These are phyloP conservation scores for Penicillium steckii DNA, from an alignment of 495 filamentous ascomycete species.

Conservation along the genomic window DNA sequence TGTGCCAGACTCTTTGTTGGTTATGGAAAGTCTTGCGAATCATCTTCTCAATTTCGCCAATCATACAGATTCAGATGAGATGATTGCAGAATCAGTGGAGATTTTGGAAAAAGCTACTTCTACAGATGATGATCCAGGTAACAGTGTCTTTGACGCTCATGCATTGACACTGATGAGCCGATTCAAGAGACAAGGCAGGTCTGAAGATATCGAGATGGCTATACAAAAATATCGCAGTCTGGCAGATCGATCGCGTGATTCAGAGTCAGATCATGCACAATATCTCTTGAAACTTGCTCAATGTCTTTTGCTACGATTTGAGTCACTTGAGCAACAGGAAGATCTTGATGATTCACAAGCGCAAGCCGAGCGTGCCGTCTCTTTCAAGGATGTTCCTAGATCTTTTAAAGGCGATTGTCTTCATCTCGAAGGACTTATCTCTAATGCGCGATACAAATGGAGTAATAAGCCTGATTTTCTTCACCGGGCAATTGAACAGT, in stretches of 20 bases:
- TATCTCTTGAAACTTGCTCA: background rate
- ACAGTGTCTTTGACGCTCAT: background rate
- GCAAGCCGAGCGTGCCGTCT: background rate
- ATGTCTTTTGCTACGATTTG: background rate
- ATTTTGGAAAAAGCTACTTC: background rate
- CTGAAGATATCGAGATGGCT: background rate
- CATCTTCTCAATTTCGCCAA: slow-evolving; percentile 1
- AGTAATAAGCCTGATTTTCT: background rate
- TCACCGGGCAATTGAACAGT: background rate
- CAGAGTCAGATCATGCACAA: background rate
- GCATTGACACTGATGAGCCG: background rate
- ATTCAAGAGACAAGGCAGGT: background rate
- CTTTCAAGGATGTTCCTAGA: background rate
- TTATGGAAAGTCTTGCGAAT: slow-evolving; percentile 3
- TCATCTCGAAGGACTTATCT: background rate
- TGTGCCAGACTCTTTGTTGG: slow-evolving; percentile 1
- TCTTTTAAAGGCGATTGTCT: background rate
- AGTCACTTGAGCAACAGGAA: background rate
- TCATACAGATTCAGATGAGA: background rate
- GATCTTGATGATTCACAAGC: background rate
- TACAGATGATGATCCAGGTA: background rate
- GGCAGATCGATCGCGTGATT: background rate
- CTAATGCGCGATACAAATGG: background rate
- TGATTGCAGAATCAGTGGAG: background rate
- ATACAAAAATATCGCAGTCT: background rate